Conservation (phyloP, 768 basidiomycete species). For the Paxillus rubicundulus region DNA sequence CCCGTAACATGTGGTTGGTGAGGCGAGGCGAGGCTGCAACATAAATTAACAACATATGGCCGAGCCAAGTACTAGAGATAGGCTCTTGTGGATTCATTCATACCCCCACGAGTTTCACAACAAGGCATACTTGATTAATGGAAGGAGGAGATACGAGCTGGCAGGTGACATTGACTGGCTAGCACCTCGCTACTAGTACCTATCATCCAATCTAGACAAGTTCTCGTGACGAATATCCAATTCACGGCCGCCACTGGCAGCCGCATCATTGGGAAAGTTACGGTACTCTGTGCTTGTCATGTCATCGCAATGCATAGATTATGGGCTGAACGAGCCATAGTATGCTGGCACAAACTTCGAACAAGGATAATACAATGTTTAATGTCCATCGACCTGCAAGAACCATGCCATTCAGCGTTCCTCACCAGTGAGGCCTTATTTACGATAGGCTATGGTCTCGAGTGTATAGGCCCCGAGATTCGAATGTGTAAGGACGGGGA, state of each 20-base stretch:
- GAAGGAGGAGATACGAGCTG: too few species aligned
- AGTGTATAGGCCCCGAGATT: too few species aligned
- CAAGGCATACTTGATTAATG: too few species aligned
- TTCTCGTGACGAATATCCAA: constrained; percentile 9
- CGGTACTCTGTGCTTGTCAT: neutral
- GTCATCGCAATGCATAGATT: too few species aligned
- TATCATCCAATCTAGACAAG: neutral
- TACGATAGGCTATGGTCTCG: neutral
- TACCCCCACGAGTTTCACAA: neutral
- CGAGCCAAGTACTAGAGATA: too few species aligned
- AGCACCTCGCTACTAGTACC: neutral
- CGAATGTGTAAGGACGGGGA: too few species aligned
- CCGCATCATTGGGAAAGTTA: constrained; percentile 4
- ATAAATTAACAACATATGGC: too few species aligned
- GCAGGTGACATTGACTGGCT: too few species aligned
- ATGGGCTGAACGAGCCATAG: neutral
- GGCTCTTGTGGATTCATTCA: neutral
- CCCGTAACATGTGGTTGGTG: too few species aligned
- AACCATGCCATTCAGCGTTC: neutral
- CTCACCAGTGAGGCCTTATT: neutral
- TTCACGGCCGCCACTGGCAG: neutral
- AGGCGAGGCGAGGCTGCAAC: too few species aligned
- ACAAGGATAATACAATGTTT: neutral
- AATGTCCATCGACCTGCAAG: neutral
- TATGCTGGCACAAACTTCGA: neutral